Base-by-base conservation (phyloP, 2,329 filamentous ascomycete genomes). In the Immersiporthe knoxdaviesiana region DNA sequence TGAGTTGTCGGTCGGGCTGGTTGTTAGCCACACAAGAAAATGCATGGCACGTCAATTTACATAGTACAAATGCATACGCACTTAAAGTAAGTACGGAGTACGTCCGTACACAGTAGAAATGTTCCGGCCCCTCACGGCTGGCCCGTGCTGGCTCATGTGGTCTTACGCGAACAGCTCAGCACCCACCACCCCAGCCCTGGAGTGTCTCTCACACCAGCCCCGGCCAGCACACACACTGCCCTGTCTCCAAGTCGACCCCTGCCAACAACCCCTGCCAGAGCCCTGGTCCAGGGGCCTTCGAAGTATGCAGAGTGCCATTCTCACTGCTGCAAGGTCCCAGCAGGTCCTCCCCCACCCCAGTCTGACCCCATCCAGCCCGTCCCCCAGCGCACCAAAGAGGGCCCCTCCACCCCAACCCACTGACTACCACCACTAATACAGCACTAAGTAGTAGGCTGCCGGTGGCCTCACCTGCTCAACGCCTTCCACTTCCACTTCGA, bases 271-370 rank as follows among this genome's bases (percentile, higher is more conserved):
- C 59, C 37, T 30, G 59, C 30, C 14, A 32, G 30, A 35, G 61
- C 61, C 61, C 61, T 63, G 61, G 27, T 63, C 59, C 37, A 63
- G 39, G 61, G 39, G 61, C 39, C 16, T n/a, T n/a, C n/a, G n/a
- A n/a, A n/a, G n/a, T n/a, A 59, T 59, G 56, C 56, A 59, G 16
- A 59, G 56, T 37, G 30, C 56, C 30, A 37, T 37, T 37, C 41
- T 50, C 61, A 27, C 50, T 47, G 39, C 61, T 63, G 61, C 61
- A 63, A 63, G 61, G 41, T 63, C 61, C 61, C 59, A 60, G 30
- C 21, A n/a, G 18, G 5, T n/a, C 50, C 24, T 35, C 10, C 54
- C 54, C 32, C 59, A 30, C 37, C 39, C 61, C 61, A n/a, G 61
- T 32, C 61, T 50, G 61, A 32, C 61, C 41, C 41, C 61, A 63